A percentile compares a stretch with the other conserved stretches of the same genome.
Evolutionary conservation across 345 rosid species (phyloP).

Genomic region (Mercurialis annua): DNA sequence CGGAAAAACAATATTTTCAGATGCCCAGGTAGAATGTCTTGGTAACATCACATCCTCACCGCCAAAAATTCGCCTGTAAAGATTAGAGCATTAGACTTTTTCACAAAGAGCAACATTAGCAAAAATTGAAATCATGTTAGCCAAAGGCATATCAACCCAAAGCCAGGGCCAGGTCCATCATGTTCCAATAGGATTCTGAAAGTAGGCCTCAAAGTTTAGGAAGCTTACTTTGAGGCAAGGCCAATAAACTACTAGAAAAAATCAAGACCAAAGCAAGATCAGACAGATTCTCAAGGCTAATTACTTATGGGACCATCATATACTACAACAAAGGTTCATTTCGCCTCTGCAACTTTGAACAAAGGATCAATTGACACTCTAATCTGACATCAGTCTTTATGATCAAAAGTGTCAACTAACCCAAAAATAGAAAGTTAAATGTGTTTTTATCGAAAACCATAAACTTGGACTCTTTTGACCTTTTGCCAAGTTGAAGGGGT

Average conservation of each 20-base stretch:
- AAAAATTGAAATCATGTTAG: background rate
- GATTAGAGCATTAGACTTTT: background rate
- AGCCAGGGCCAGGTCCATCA: background rate
- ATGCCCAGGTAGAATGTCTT: background rate
- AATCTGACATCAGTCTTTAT: too few species aligned
- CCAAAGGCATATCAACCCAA: too few species aligned
- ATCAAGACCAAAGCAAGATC: background rate
- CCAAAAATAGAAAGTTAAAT: too few species aligned
- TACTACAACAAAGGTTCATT: too few species aligned
- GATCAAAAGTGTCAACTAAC: too few species aligned
- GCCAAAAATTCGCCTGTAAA: conserved; percentile 3
- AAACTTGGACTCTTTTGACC: too few species aligned
- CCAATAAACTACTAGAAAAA: background rate
- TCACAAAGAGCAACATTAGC: background rate
- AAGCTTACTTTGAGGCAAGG: background rate
- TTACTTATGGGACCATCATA: background rate
- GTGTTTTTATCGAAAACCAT: too few species aligned
- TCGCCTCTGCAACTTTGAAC: too few species aligned
- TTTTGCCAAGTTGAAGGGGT: background rate
- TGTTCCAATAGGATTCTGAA: background rate
- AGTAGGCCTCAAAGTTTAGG: background rate
- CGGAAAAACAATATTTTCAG: background rate
- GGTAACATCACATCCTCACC: background rate
- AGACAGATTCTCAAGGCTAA: background rate
- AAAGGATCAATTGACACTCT: too few species aligned